Percentiles rank a stretch among this genome's conserved stretches.
Conservation (phyloP, 352 stramenopile genomes). For the Saprolegnia parasitica region DNA sequence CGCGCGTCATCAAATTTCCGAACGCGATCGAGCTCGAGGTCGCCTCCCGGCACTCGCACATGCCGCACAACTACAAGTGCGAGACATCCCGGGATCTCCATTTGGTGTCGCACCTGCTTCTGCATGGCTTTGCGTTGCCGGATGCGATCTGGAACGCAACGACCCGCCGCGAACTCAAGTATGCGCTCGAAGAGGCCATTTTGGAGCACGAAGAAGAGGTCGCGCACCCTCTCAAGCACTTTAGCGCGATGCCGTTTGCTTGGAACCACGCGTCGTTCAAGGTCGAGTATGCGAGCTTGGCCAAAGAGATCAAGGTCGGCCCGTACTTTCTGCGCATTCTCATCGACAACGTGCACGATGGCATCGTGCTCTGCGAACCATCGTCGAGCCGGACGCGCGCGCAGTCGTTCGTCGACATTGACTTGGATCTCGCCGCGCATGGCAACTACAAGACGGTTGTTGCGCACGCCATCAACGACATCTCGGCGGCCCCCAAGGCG, state of each 20-base stretch:
- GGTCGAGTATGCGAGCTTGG: constrained; percentile 58
- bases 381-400: background rate
- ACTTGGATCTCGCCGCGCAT: background rate
- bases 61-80: constrained; percentile 58
- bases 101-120: constrained; percentile 56
- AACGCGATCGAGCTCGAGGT: constrained; percentile 12
- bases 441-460: constrained; percentile 35
- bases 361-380: constrained; percentile 20
- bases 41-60: background rate
- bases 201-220: constrained; percentile 24
- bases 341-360: constrained; percentile 59
- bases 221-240: background rate
- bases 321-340: constrained; percentile 71
- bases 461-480: constrained; percentile 61
- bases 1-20: constrained; percentile 1
- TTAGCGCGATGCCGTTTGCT: constrained; percentile 15
- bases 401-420: constrained; percentile 7
- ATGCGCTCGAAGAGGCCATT: constrained; percentile 42
- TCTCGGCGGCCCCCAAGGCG: constrained; percentile 47
- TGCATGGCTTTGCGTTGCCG: constrained; percentile 67
- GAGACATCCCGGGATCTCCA: constrained; percentile 66
- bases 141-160: constrained; percentile 76
- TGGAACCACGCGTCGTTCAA: constrained; percentile 26
- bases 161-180: constrained; percentile 51
- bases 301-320: constrained; percentile 57